phyloP scores from a whole-genome alignment of 306 rosid species.

The Acmispon strigosus region DNA sequence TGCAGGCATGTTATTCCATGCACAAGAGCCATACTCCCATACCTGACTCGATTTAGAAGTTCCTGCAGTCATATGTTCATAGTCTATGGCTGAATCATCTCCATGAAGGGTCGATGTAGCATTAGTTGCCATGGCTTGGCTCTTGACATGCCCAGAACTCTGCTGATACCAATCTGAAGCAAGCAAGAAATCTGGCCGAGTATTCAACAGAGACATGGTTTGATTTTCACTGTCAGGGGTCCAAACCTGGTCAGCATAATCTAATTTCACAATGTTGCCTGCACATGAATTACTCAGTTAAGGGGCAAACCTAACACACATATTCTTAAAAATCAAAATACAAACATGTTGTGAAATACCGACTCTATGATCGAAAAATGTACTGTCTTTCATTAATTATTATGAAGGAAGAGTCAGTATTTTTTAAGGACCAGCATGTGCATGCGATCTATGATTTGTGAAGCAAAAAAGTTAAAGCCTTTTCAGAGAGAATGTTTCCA shows the following conservation, averaged over 20 bases:
- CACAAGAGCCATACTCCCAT: conserved; percentile 46
- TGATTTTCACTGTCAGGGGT: conserved; percentile 39
- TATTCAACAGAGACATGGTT: conserved; percentile 13
- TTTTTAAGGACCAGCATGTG: not conserved
- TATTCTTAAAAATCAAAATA: not conserved
- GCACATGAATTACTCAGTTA: conserved; percentile 18
- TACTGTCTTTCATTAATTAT: not conserved
- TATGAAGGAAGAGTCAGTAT: not conserved
- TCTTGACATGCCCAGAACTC: conserved; percentile 32
- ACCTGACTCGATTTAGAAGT: conserved; percentile 38
- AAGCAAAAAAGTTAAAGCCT: not conserved
- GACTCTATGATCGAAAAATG: not conserved
- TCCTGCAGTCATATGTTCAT: conserved; percentile 34
- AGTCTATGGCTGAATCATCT: conserved; percentile 48
- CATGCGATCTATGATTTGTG: not conserved
- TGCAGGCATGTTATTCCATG: conserved; percentile 61
- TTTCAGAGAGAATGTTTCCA: not conserved
- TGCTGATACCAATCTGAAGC: conserved; percentile 61
- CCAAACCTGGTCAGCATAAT: conserved; percentile 44
- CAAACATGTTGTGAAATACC: not conserved
- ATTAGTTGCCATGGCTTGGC: conserved; percentile 23
- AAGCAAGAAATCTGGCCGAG: conserved; percentile 59
- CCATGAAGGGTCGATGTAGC: conserved; percentile 34
- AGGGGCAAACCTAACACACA: not conserved
- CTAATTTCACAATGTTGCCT: conserved; percentile 58